These are phyloP conservation scores for Imleria badia DNA, from an alignment of 768 basidiomycete genomes.

Conservation along the genomic window DNA sequence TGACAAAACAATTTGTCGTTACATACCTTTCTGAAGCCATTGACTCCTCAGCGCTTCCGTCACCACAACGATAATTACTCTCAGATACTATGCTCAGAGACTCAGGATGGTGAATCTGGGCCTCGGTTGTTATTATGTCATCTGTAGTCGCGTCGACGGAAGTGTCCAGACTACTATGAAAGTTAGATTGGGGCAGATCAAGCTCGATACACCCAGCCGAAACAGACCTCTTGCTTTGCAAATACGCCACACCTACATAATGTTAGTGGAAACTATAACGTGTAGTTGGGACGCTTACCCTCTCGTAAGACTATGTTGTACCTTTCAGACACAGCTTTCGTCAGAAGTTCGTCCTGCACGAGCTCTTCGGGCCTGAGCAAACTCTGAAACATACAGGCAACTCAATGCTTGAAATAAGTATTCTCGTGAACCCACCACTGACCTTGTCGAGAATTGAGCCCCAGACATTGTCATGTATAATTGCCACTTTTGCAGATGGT, in stretches of 20 bases:
- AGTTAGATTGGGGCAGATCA: neutral
- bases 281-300: constrained; percentile 7
- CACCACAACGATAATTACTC: constrained; percentile 21
- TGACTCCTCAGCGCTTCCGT: neutral
- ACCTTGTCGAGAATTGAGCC: constrained; percentile 17
- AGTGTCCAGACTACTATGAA: constrained; percentile 1
- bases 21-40: constrained; percentile 10
- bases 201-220: neutral
- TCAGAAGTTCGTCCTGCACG: constrained; percentile 5
- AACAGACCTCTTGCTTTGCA: constrained; percentile 17
- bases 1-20: neutral
- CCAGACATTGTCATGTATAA: constrained; percentile 27
- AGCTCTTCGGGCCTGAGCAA: constrained; percentile 14
- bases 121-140: neutral
- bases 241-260: constrained; percentile 18
- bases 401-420: neutral
- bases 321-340: constrained; percentile 10
- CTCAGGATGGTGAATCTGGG: neutral
- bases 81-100: constrained; percentile 26
- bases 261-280: neutral
- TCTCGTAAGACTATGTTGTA: constrained; percentile 5
- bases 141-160: neutral
- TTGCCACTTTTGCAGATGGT: constrained; percentile 23
- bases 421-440: neutral
- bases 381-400: neutral